Conservation (phyloP, 495 filamentous ascomycete genomes). For the Aspergillus ostianus region DNA sequence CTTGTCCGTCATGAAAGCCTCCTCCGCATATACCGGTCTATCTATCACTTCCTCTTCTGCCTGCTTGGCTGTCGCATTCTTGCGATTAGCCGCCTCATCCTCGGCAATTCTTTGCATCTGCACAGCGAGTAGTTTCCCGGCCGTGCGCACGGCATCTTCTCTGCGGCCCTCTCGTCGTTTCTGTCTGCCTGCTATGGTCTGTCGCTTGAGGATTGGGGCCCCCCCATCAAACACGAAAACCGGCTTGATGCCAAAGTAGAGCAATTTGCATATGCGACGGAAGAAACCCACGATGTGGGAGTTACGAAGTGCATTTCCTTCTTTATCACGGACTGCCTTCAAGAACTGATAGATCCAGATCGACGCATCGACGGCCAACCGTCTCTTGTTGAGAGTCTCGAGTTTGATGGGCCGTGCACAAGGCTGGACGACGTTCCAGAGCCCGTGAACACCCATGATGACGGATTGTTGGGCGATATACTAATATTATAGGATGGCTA, state of each 20-base stretch:
- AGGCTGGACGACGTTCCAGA: slow-evolving; percentile 92
- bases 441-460: slow-evolving; percentile 92
- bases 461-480: not conserved
- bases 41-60: slow-evolving; percentile 68
- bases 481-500: slow-evolving; percentile 2
- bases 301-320: slow-evolving; percentile 94
- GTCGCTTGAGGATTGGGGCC: slow-evolving; percentile 84
- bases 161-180: slow-evolving; percentile 78
- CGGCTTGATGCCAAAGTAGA: slow-evolving; percentile 94
- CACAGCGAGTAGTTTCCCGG: slow-evolving; percentile 83
- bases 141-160: slow-evolving; percentile 90
- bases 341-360: slow-evolving; percentile 99
- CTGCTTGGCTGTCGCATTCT: slow-evolving; percentile 40
- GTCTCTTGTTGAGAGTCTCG: slow-evolving; percentile 90
- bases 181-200: slow-evolving; percentile 80
- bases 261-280: slow-evolving; percentile 91
- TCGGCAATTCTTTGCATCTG: slow-evolving; percentile 89
- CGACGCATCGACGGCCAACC: slow-evolving; percentile 93
- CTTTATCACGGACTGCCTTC: slow-evolving; percentile 97
- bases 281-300: slow-evolving; percentile 97
- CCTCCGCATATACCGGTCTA: slow-evolving; percentile 82
- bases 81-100: slow-evolving; percentile 69
- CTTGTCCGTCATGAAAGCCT: slow-evolving; percentile 73
- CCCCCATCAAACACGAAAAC: slow-evolving; percentile 99
- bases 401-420: slow-evolving; percentile 84